Evolutionary conservation across 805 yeast genomes (phyloP), one percentile per base, ranked within the genome.

Genomic region (Hanseniaspora vineae): DNA sequence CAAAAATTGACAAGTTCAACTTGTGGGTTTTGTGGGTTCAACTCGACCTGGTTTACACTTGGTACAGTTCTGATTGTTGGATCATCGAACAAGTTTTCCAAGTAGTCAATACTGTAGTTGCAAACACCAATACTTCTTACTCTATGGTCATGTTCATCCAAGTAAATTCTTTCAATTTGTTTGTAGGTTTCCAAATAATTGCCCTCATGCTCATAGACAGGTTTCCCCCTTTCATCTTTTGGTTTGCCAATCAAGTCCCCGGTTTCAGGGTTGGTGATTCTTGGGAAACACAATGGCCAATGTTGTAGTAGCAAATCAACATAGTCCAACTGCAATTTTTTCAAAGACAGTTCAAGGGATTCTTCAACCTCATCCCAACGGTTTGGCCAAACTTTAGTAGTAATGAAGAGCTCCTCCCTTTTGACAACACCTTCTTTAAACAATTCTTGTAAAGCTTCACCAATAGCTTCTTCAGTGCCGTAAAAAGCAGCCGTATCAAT

Each of bases 21-120:
- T 60, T 83, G 89, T 33, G 86, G 84, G 54, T 82, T 67, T 52
- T 72, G 75, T 35, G 89, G 88, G 62, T 87, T 95, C 42, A 77
- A 65, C 66, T 87, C 96, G 37, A 79, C 66, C 62, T 80, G 84
- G 53, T 77, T 69, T 17, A 70, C 67, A 2, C 71, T 75, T 4
- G 84, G 84, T 40, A 67, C 71, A 31, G 70, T 72, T 45, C 62
- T 70, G 23, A 48, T 48, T 14, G 44, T 15, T 14, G 74, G 69
- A 47, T 66, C 70, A 20, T 64, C 60, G 14, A 75, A 53, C 18
- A 75, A 57, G 37, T 68, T 64, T 46, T 72, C 60, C 39, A 75
- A 51, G 45, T 66, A 63, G 31, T 58, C 62, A 37, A 64, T 58
- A 5, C 71, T 64, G 56, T 66, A 77, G 59, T 79, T 79, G 11